A percentile compares a stretch with the other conserved stretches of the same genome.
These are phyloP conservation scores for Boechera stricta DNA, from an alignment of 345 rosid genomes.

Conservation along the genomic window DNA sequence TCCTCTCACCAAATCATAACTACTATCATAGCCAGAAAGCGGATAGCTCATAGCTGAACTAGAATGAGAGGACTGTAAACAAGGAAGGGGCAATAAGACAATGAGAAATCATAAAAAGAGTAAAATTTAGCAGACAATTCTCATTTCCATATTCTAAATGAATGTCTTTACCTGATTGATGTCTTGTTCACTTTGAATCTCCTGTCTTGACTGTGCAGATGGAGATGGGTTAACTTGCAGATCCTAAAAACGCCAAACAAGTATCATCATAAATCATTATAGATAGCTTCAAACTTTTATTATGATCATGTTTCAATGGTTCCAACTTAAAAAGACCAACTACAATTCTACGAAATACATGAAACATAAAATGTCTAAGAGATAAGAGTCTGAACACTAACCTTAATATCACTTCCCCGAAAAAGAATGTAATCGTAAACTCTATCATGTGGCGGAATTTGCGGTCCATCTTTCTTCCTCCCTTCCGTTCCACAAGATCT, in stretches of 20 bases:
- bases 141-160: slow-evolving; percentile 1
- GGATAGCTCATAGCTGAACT: slow-evolving; percentile 32
- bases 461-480: slow-evolving; percentile 63
- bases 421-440: slow-evolving; percentile 65
- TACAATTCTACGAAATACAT: not conserved
- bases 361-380: not conserved
- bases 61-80: slow-evolving; percentile 30
- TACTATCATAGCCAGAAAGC: slow-evolving; percentile 26
- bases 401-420: slow-evolving; percentile 71
- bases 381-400: slow-evolving; percentile 25
- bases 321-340: not conserved
- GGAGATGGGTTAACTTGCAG: slow-evolving; percentile 87
- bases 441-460: slow-evolving; percentile 56
- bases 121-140: not conserved
- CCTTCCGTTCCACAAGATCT: slow-evolving; percentile 71
- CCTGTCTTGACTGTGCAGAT: slow-evolving; percentile 57
- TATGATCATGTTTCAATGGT: not conserved
- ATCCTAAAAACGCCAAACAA: slow-evolving; percentile 59
- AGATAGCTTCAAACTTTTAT: not conserved
- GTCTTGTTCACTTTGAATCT: slow-evolving; percentile 32
- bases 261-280: not conserved
- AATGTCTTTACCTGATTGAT: slow-evolving; percentile 32
- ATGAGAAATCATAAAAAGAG: not conserved
- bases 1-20: slow-evolving; percentile 43
- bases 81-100: not conserved